phyloP scores from a whole-genome alignment of 208 protist species.

The Trichomonas tenax region DNA sequence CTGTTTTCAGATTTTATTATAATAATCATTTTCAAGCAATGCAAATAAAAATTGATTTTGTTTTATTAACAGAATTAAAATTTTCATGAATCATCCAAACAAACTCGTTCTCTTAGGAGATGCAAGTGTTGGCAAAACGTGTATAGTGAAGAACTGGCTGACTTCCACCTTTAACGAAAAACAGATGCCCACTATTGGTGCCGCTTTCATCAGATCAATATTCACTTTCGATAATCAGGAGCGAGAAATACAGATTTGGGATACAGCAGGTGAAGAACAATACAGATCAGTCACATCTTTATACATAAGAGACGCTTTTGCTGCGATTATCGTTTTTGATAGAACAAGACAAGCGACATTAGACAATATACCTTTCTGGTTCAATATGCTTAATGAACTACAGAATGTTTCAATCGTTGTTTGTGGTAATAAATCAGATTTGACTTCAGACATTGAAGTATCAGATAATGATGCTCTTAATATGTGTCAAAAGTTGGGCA shows the following conservation, averaged over 20 bases:
- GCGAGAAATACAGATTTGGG: neutral
- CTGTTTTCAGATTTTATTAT: no score
- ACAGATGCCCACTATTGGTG: neutral
- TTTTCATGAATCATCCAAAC: no score
- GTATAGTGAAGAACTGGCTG: neutral
- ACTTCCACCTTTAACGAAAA: neutral
- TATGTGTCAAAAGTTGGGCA: no score
- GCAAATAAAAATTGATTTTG: no score
- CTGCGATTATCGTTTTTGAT: constrained; percentile 47
- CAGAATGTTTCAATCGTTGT: no score
- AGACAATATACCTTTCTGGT: constrained; percentile 85
- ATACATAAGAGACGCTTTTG: neutral
- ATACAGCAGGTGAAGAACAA: neutral
- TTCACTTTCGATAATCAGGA: neutral
- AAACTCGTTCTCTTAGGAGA: neutral
- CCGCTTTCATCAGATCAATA: neutral
- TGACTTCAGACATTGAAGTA: no score
- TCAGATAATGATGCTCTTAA: no score
- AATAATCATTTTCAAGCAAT: no score
- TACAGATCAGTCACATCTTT: neutral
- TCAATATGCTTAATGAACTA: constrained; percentile 67
- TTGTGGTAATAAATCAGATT: no score
- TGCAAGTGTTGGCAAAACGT: neutral
- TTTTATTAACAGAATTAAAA: no score
- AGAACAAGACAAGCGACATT: constrained; percentile 85